phyloP scores from a whole-genome alignment of 208 protist species.

The Spongospora subterranea region DNA sequence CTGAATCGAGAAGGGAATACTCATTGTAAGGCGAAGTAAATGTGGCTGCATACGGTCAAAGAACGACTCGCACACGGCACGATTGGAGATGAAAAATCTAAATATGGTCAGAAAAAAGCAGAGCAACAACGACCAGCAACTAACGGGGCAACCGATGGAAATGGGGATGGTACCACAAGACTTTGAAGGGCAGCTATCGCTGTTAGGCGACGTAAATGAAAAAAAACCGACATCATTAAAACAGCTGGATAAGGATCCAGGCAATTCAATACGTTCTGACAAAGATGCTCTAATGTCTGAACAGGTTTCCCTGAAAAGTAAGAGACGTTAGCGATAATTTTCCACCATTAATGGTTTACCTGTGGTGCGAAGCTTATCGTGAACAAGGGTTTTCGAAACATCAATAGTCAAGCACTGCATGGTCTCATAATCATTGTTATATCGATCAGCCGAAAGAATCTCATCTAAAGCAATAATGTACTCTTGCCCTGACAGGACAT shows the following conservation, averaged over 20 bases:
- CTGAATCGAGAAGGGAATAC: background rate
- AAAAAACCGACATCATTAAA: background rate
- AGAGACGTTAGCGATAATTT: background rate
- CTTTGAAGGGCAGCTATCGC: background rate
- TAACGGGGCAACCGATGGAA: background rate
- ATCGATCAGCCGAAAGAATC: background rate
- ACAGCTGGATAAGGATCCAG: background rate
- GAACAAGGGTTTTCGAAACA: background rate
- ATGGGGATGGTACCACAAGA: background rate
- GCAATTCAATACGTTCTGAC: background rate
- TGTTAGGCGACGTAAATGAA: background rate
- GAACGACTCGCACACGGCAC: background rate
- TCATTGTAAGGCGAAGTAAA: background rate
- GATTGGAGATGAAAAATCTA: constrained; percentile 35
- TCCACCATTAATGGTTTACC: background rate
- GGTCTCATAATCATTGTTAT: background rate
- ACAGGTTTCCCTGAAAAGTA: background rate
- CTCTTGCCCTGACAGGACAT: background rate
- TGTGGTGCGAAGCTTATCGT: background rate
- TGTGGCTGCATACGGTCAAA: background rate
- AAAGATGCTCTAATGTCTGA: background rate
- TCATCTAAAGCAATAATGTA: constrained; percentile 19
- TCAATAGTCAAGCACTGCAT: background rate
- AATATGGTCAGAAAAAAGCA: background rate
- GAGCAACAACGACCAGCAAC: background rate